A percentile compares a stretch with the other conserved stretches of the same genome.
These are phyloP conservation scores for Oryza meyeriana DNA, from an alignment of 176 grass and related monocot genomes.

Conservation along the genomic window DNA sequence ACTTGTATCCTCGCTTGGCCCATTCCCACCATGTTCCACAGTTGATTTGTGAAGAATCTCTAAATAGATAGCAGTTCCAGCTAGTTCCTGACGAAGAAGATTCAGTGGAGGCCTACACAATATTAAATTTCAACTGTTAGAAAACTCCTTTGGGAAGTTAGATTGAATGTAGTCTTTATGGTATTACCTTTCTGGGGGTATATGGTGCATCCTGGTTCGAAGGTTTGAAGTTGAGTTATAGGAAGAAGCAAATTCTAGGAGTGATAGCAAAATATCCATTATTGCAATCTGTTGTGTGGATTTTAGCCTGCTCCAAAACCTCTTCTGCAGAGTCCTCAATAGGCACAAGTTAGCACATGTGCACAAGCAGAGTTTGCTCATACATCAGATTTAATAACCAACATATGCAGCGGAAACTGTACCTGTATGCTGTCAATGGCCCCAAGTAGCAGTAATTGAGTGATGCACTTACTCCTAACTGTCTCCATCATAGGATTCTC, in stretches of 20 bases:
- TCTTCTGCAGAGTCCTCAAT: conserved; percentile 61
- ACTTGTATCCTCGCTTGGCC: conserved; percentile 36
- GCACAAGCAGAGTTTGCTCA: conserved; percentile 7
- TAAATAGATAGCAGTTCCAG: conserved; percentile 91
- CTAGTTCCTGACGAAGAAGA: conserved; percentile 96
- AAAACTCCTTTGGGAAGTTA: background rate
- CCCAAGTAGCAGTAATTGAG: conserved; percentile 85
- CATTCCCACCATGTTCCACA: conserved; percentile 29
- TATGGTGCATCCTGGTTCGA: conserved; percentile 91
- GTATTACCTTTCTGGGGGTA: conserved; percentile 73
- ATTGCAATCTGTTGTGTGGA: conserved; percentile 68
- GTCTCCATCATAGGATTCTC: conserved; percentile 85
- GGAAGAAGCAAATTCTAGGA: conserved; percentile 93
- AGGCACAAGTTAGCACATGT: conserved; percentile 30
- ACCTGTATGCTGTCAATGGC: conserved; percentile 97
- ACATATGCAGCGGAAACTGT: background rate
- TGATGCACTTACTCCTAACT: conserved; percentile 96
- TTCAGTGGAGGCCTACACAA: conserved; percentile 75
- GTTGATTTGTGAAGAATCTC: conserved; percentile 97
- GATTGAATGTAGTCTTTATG: conserved; percentile 2
- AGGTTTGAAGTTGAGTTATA: conserved; percentile 98
- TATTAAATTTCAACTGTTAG: conserved; percentile 41
- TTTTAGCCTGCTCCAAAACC: conserved; percentile 85
- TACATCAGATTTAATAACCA: conserved; percentile 1
- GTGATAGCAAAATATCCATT: conserved; percentile 92